Conservation (phyloP, 2,329 filamentous ascomycete species). For the Aspergillus piperis region DNA sequence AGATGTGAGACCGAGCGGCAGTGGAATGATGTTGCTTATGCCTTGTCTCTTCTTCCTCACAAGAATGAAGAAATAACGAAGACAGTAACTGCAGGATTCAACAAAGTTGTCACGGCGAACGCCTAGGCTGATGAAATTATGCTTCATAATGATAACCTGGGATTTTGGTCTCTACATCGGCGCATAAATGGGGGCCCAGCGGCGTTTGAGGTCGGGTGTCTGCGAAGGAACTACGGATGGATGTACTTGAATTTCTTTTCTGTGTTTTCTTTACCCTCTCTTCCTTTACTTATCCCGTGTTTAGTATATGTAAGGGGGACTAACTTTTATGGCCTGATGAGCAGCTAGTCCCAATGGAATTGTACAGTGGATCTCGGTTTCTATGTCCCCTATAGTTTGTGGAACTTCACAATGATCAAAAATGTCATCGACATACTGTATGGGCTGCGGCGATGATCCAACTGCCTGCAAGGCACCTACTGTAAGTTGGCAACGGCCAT, state of each 20-base stretch:
- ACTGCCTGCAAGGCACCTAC: too few relatives aligned
- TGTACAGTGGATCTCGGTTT: too few relatives aligned
- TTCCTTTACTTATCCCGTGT: too few relatives aligned
- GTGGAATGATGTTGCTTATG: conserved; percentile 97
- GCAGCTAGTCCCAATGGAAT: background rate
- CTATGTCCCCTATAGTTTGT: too few relatives aligned
- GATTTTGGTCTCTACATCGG: background rate
- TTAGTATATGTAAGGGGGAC: too few relatives aligned
- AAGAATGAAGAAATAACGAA: conserved; percentile 52
- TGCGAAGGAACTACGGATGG: background rate
- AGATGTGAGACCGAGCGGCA: conserved; percentile 91
- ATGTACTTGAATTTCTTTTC: background rate
- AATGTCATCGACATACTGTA: too few relatives aligned
- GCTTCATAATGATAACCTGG: background rate
- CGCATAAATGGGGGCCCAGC: background rate
- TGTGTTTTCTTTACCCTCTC: too few relatives aligned
- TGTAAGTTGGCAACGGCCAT: too few relatives aligned
- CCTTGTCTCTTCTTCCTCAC: conserved; percentile 83
- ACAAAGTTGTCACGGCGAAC: conserved; percentile 65
- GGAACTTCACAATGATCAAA: too few relatives aligned
- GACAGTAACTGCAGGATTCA: conserved; percentile 50
- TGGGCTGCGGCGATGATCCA: too few relatives aligned
- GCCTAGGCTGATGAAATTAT: conserved; percentile 46
- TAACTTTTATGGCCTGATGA: too few relatives aligned
- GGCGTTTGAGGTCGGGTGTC: background rate